Base-by-base conservation (phyloP, 2,329 filamentous ascomycete genomes). In the Curvularia hawaiiensis region DNA sequence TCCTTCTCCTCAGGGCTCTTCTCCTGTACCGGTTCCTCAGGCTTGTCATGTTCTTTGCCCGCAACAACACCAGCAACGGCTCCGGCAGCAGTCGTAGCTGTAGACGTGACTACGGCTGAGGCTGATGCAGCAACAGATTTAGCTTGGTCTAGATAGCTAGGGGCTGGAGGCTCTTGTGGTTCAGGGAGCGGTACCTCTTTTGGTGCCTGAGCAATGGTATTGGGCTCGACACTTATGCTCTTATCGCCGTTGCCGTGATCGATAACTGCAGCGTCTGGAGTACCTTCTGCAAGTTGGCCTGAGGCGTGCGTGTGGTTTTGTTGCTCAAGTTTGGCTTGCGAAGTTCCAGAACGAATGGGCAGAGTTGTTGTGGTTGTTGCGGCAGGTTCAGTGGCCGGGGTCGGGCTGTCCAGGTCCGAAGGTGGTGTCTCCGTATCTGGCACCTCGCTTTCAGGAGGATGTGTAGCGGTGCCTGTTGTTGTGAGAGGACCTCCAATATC, bases 131-230 rank as follows among this genome's bases (percentile, higher is more conserved):
- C 79, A 2, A 69, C 70, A 4, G 69, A 60, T 65, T 81, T 79
- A 20, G 79, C 80, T 61, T 80, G 78, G 26, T 78, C 78, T 18
- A 81, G 56, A 46, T 77, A 74, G 2, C 74, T 68, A 22, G 74
- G 71, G n/a, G 71, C 70, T 8, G 69, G 57, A 2, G 66, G 64
- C 38, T 78, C 70, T 49, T 74, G 68, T 10, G 69, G 68, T 50
- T 70, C 67, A 3, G 67, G 66, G 35, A 78, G 65, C 0, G 77
- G 72, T 33, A 78, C 76, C 48, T 81, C 79, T 65, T 83, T 83
- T 9, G 79, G 77, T 48, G 79, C 80, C 63, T 83, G 80, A 3
- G 80, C 79, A 26, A 82, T 74, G 11, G 80, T 83, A 50, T 68
- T 67, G 14, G 80, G 78, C 60, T 83, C 80, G 74, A 82, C 80